A percentile compares a stretch with the other conserved stretches of the same genome.
These are phyloP conservation scores for Zygoascus meyerae DNA, from an alignment of 1,139 yeast species.

Conservation along the genomic window DNA sequence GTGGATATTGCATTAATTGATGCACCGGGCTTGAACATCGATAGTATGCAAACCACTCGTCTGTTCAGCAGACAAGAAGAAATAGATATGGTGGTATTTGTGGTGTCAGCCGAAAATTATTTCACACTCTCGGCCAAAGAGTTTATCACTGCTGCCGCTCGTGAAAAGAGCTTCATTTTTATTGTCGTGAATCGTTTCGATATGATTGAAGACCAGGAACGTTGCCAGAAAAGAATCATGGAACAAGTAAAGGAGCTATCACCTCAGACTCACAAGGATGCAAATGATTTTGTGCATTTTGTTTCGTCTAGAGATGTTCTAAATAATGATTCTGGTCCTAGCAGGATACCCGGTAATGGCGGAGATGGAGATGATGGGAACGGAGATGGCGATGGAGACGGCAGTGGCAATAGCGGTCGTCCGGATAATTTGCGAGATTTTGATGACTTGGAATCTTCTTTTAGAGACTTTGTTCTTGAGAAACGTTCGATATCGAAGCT, in stretches of 20 bases:
- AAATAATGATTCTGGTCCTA: constrained; percentile 32
- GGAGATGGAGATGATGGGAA: constrained; percentile 23
- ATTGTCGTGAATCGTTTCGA: constrained; percentile 93
- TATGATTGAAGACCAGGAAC: constrained; percentile 68
- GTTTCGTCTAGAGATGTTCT: constrained; percentile 56
- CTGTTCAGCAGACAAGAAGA: constrained; percentile 96
- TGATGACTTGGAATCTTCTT: constrained; percentile 75
- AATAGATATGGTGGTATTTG: constrained; percentile 92
- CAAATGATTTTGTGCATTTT: constrained; percentile 90
- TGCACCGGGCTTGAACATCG: constrained; percentile 95
- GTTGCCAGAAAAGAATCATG: constrained; percentile 69
- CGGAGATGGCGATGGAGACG: constrained; percentile 36
- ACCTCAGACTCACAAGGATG: constrained; percentile 85
- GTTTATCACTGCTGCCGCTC: constrained; percentile 84
- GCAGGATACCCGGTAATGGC: constrained; percentile 36
- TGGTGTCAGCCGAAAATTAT: constrained; percentile 93
- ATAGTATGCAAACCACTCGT: constrained; percentile 90
- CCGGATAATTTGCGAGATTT: constrained; percentile 49
- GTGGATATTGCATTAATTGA: constrained; percentile 90
- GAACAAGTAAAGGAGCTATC: constrained; percentile 84
- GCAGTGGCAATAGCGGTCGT: constrained; percentile 24
- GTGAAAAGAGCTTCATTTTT: constrained; percentile 85
- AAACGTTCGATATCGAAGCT: constrained; percentile 85
- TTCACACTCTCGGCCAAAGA: constrained; percentile 92
- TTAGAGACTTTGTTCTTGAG: constrained; percentile 81